Evolutionary conservation across 805 yeast species (phyloP).

Genomic region (Cyberlindnera euphorbiiphila): DNA sequence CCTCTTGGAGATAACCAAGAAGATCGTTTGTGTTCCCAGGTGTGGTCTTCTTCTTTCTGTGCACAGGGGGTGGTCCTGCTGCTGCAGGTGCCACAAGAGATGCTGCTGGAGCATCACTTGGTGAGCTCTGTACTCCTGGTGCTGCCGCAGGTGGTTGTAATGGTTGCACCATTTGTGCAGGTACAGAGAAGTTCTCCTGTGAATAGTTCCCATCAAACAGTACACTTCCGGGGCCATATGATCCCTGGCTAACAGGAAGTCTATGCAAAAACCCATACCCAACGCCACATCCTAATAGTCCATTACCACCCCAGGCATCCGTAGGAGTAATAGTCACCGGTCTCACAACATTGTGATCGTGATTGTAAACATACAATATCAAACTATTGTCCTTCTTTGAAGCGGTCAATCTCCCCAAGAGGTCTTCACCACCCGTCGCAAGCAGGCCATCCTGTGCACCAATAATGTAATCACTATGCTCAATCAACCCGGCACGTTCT

Average conservation of each 20-base stretch:
- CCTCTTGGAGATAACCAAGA: conserved; percentile 38
- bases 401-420: conserved; percentile 63
- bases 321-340: conserved; percentile 78
- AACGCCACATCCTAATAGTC: conserved; percentile 88
- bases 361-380: conserved; percentile 76
- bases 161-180: conserved; percentile 1
- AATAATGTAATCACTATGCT: conserved; percentile 83
- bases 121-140: conserved; percentile 1
- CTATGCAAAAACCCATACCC: conserved; percentile 90
- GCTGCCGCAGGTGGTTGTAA: conserved; percentile 2
- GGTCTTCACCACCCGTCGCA: conserved; percentile 82
- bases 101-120: no score
- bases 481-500: conserved; percentile 72
- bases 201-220: conserved; percentile 33
- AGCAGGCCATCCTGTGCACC: conserved; percentile 85
- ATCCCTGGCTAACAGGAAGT: conserved; percentile 62
- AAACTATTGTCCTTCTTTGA: conserved; percentile 44
- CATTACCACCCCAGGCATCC: conserved; percentile 79
- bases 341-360: conserved; percentile 78
- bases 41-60: conserved; percentile 27
- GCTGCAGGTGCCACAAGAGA: background rate
- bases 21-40: conserved; percentile 27
- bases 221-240: conserved; percentile 34
- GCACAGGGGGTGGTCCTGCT: conserved; percentile 24
- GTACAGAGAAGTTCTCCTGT: conserved; percentile 14